Conservation (phyloP, 805 yeast genomes). For the Saturnispora zaruensis region DNA sequence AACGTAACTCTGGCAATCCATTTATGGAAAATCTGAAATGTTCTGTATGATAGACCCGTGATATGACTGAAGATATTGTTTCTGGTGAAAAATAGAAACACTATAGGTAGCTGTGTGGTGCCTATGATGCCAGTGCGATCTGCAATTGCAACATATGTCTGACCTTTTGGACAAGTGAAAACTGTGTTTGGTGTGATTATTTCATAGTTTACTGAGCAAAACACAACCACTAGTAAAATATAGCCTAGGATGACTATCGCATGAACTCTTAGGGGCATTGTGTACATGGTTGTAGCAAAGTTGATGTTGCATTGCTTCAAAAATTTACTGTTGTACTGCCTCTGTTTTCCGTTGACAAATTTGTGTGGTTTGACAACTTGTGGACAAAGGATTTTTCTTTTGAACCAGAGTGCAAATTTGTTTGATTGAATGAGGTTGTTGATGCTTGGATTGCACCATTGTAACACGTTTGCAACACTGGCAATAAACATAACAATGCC, state of each 20-base stretch:
- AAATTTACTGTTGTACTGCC: background rate
- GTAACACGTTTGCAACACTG: constrained; percentile 20
- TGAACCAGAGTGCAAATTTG: constrained; percentile 22
- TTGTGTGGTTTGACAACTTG: constrained; percentile 22
- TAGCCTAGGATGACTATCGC: constrained; percentile 25
- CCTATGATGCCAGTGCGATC: constrained; percentile 42
- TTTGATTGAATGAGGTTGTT: constrained; percentile 19
- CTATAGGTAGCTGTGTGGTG: constrained; percentile 30
- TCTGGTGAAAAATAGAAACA: constrained; percentile 30
- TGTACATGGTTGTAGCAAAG: constrained; percentile 14
- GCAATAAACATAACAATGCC: constrained; percentile 22
- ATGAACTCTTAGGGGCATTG: constrained; percentile 29
- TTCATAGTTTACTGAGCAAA: constrained; percentile 26
- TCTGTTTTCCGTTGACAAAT: background rate
- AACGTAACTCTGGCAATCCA: constrained; percentile 36
- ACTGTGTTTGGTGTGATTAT: constrained; percentile 25
- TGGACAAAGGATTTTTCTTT: constrained; percentile 28
- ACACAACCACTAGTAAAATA: constrained; percentile 19
- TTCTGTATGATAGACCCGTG: constrained; percentile 30
- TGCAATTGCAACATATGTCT: constrained; percentile 28
- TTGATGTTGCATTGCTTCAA: constrained; percentile 6
- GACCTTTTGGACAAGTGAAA: constrained; percentile 25
- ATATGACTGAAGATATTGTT: constrained; percentile 26
- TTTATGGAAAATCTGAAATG: constrained; percentile 30
- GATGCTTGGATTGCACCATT: constrained; percentile 31